These are phyloP conservation scores for Phaeosphaeriaceae sp. DNA, from an alignment of 2,329 filamentous ascomycete species.

Conservation along the genomic window DNA sequence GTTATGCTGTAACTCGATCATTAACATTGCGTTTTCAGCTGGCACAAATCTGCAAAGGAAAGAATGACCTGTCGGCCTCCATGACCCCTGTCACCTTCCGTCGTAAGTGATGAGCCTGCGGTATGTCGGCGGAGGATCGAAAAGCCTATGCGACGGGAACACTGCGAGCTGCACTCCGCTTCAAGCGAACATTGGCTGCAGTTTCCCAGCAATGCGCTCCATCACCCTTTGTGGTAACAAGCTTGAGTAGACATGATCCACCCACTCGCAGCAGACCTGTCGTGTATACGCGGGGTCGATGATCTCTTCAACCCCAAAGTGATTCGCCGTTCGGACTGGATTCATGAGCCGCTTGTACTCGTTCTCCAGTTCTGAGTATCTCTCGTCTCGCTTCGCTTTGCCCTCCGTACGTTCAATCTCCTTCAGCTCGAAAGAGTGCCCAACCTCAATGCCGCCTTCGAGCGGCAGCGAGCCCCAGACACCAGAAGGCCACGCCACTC, in stretches of 20 bases:
- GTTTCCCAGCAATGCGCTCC: slow-evolving; percentile 48
- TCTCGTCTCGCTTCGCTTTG: slow-evolving; percentile 54
- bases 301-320: slow-evolving; percentile 70
- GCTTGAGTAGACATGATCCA: slow-evolving; percentile 62
- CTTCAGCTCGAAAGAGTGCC: slow-evolving; percentile 65
- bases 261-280: slow-evolving; percentile 63
- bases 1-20: too few species aligned
- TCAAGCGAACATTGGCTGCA: slow-evolving; percentile 43
- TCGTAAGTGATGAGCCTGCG: too few species aligned
- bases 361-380: slow-evolving; percentile 64
- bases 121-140: neutral
- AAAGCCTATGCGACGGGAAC: neutral
- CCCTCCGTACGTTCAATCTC: slow-evolving; percentile 61
- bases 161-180: neutral
- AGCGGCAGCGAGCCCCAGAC: slow-evolving; percentile 69
- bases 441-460: slow-evolving; percentile 70
- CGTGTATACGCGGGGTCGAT: slow-evolving; percentile 68
- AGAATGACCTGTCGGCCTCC: too few species aligned
- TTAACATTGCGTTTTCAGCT: too few species aligned
- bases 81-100: too few species aligned
- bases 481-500: slow-evolving; percentile 69
- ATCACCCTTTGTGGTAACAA: slow-evolving; percentile 59
- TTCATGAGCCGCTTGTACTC: slow-evolving; percentile 70
- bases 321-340: slow-evolving; percentile 68
- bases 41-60: too few species aligned